Conservation (phyloP, 2,329 filamentous ascomycete genomes). For the Lasiodiplodia theobromae region DNA sequence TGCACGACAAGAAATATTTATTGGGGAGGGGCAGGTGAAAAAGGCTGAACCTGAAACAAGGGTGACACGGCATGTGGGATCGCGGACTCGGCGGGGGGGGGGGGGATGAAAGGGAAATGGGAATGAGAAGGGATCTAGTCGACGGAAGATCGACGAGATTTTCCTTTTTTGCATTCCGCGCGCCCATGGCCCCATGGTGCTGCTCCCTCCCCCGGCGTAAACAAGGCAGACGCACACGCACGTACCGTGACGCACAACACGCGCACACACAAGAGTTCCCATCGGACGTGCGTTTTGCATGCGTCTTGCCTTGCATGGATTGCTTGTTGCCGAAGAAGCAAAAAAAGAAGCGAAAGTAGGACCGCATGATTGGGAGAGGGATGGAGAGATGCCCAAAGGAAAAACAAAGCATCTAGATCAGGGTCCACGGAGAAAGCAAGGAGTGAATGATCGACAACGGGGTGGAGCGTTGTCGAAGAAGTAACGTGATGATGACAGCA, state of each 20-base stretch:
- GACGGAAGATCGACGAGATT: background rate
- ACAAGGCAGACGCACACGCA: background rate
- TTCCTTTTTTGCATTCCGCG: background rate
- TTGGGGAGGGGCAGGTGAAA: background rate
- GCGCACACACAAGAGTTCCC: background rate
- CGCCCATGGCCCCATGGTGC: too few species aligned
- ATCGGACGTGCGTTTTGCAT: background rate
- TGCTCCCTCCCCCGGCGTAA: background rate
- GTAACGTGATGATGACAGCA: background rate
- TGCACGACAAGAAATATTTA: background rate
- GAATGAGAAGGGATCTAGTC: background rate
- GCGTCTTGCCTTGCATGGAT: background rate
- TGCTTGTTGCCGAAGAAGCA: constrained; percentile 16
- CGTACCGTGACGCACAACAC: background rate
- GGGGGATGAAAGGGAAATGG: background rate
- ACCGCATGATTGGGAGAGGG: background rate
- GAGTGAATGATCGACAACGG: background rate
- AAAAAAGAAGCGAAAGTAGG: constrained; percentile 1
- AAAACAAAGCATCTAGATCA: background rate
- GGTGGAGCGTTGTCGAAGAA: background rate
- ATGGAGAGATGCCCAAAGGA: background rate
- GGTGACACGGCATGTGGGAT: background rate
- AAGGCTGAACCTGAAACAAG: constrained; percentile 18
- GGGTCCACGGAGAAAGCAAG: background rate
- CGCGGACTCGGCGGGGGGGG: background rate